Evolutionary conservation across 2,329 filamentous ascomycete genomes (phyloP), one percentile per base, ranked within the genome.

Genomic region (Fusarium guadeloupense): DNA sequence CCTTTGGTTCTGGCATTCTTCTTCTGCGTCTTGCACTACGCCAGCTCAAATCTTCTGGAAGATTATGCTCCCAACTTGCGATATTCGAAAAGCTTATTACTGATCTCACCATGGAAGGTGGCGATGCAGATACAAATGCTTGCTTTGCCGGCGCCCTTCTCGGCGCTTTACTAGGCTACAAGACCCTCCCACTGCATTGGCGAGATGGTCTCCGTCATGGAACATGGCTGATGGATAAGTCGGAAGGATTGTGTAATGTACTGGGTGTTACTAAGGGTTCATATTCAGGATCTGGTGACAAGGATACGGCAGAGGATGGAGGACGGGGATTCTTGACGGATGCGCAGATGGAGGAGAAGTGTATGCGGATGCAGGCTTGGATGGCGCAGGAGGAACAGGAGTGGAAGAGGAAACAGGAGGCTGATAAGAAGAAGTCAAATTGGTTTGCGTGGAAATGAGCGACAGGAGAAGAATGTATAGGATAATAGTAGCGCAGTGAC

Each of bases 71-170:
- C 2, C 69, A 71, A 17, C 64, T 60, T 5, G 19, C 52, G 2
- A 42, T 76, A 4, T 84, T 84, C 57, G 80, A 84, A 67, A 69
- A 75, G 6, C 70, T 82, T 10, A 80, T 84, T 12, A 80, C 78
- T 0, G 74, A 79, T 7, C 72, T 85, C 13, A 76, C 80, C 30
- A 81, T 83, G 79, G 74, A 77, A 30, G 83, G 80, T 3, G 83
- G 82, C 1, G 82, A 85, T 56, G 80, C 82, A 4, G 82, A 84
- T 57, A 84, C 82, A 1, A 84, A 85, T 54, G 81, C 80, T 7
- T 82, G 80, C 38, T 81, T 80, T 47, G 81, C 81, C 0, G 82
- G 81, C 0, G 80, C 81, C 1, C 69, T 85, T 1, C 59, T 84
- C 1, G 83, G 83, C 1, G 77, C 75, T 1, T 79, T 78, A 34